Evolutionary conservation across 2,329 filamentous ascomycete species (phyloP), one percentile per base, ranked within the genome.

Genomic region (Paecilomyces formosus): DNA sequence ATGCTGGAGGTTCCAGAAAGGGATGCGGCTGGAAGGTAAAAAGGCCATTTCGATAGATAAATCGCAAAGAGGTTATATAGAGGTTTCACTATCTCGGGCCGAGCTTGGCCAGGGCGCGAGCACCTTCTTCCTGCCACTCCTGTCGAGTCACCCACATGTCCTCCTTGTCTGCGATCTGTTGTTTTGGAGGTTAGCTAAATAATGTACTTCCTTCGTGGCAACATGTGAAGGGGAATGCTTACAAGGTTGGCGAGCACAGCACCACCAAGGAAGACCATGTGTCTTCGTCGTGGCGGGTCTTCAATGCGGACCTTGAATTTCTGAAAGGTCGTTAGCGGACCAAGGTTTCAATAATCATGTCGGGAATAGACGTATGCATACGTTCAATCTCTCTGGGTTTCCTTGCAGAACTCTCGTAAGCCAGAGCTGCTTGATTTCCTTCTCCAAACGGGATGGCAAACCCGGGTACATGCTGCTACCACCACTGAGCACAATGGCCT

Each of bases 301-400:
- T 99, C 94, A 81, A 99, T 97, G 75, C 94, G 86, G 65, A 99
- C 93, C 85, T 97, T 99, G 84, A 99, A 99, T 86, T 97, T 99
- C 86, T 86, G 66, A 54, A 61, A 55, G 30, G 15, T 26, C 4
- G 53, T 54, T 28, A 31, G 53, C 1, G 24, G 26, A 33, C 45
- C 18, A 22, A 51, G 30, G 59, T 8, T 22, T 22, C 18, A n/a
- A 31, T 2, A 9, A 31, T 2, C 9, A 33, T 12, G 13, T 54
- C n/a, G n/a, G 49, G 15, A 56, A 26, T 26, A 26, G 24, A 26
- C 54, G 58, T 55, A 69, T 18, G 8, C 82, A 66, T 73, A 85
- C 83, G 70, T 85, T 90, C 70, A 99, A 77, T 65, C 94, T 85
- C 78, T 97, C 93, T 0, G 94, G 93, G 76, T 99, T 92, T 60